A percentile compares a stretch with the other conserved stretches of the same genome.
These are phyloP conservation scores for Citrullus colocynthis DNA, from an alignment of 306 rosid species.

Conservation along the genomic window DNA sequence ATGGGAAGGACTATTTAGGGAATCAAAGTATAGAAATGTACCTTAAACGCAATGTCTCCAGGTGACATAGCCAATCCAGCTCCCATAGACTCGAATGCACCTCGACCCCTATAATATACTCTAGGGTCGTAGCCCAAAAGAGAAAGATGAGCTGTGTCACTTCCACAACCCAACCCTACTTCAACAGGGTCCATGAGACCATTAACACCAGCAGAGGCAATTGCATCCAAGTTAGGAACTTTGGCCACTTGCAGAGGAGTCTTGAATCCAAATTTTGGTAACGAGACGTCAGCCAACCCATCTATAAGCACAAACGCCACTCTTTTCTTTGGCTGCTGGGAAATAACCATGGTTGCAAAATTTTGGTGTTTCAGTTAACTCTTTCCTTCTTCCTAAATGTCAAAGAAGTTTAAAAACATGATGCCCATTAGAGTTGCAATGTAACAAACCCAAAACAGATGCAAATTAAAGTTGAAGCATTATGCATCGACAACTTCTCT, in stretches of 20 bases:
- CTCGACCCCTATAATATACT: constrained; percentile 84
- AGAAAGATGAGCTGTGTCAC: constrained; percentile 98
- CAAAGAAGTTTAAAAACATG: neutral
- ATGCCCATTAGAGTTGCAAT: neutral
- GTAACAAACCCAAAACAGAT: neutral
- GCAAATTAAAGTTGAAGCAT: neutral
- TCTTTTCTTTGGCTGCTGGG: constrained; percentile 55
- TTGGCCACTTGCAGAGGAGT: constrained; percentile 89
- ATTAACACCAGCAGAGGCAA: constrained; percentile 83
- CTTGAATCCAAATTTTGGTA: constrained; percentile 63
- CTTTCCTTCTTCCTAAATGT: neutral
- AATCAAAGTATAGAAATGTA: neutral
- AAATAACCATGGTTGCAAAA: constrained; percentile 27
- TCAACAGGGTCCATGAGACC: constrained; percentile 98
- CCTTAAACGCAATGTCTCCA: constrained; percentile 97
- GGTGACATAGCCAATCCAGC: constrained; percentile 99
- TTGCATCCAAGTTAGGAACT: constrained; percentile 65
- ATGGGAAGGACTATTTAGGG: neutral
- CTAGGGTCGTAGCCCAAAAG: constrained; percentile 82
- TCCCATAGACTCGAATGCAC: constrained; percentile 98
- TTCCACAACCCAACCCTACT: constrained; percentile 94
- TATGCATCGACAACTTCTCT: neutral
- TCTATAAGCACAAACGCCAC: constrained; percentile 92
- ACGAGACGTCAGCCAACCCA: constrained; percentile 87
- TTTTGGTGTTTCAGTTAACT: neutral